These are phyloP conservation scores for Fusarium sp. DNA, from an alignment of 2,329 filamentous ascomycete genomes.

Conservation along the genomic window DNA sequence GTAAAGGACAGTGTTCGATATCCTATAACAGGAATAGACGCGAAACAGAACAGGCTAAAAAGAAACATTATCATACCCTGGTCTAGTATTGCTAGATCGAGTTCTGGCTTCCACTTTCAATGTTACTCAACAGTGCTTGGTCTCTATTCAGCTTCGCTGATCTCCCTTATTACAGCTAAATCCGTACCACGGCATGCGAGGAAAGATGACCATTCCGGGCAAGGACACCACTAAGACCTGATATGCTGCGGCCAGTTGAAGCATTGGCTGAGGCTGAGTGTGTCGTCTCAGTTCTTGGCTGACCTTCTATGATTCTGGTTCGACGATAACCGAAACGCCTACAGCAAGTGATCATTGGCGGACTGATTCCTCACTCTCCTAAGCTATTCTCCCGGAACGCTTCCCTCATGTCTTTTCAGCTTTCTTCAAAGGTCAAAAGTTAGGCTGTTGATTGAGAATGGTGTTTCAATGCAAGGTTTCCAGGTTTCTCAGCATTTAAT, in stretches of 20 bases:
- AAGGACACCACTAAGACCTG: background rate
- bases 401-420: conserved; percentile 10
- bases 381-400: conserved; percentile 4
- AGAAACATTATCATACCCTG: conserved; percentile 25
- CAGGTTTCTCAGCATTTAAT: background rate
- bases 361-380: background rate
- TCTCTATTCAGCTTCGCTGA: conserved; percentile 25
- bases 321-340: conserved; percentile 10
- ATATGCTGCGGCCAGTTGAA: background rate
- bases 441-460: background rate
- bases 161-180: conserved; percentile 41
- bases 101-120: conserved; percentile 14
- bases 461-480: background rate
- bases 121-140: conserved; percentile 18
- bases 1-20: background rate
- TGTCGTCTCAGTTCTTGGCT: background rate
- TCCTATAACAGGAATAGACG: background rate
- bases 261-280: background rate
- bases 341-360: background rate
- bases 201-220: conserved; percentile 26
- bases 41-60: conserved; percentile 22
- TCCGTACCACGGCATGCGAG: conserved; percentile 33
- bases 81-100: conserved; percentile 8
- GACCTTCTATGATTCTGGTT: conserved; percentile 4
- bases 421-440: background rate